phyloP scores from a whole-genome alignment of 2,329 filamentous ascomycete genomes.

The Fusarium sp. region DNA sequence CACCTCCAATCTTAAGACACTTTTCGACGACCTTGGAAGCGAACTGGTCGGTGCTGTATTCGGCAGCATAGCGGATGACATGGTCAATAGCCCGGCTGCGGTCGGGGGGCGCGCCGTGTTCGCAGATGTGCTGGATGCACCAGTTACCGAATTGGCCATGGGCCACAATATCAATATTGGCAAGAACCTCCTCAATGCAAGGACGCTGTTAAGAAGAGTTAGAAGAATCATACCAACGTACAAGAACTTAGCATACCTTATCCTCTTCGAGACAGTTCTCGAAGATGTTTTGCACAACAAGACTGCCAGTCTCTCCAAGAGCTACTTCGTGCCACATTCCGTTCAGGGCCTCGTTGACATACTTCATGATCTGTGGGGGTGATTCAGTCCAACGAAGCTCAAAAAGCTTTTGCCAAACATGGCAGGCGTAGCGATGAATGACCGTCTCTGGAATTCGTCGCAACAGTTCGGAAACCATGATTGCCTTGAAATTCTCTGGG shows the following conservation, averaged over 20 bases:
- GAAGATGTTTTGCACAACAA: slow-evolving; percentile 99
- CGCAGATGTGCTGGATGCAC: slow-evolving; percentile 99
- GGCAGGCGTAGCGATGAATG: slow-evolving; percentile 97
- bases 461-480: slow-evolving; percentile 98
- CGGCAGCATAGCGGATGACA: slow-evolving; percentile 90
- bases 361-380: slow-evolving; percentile 97
- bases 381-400: slow-evolving; percentile 95
- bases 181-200: slow-evolving; percentile 95
- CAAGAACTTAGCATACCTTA: slow-evolving; percentile 73
- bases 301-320: slow-evolving; percentile 93
- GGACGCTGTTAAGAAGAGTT: slow-evolving; percentile 73
- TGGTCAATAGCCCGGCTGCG: slow-evolving; percentile 95
- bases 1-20: slow-evolving; percentile 94
- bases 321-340: slow-evolving; percentile 99
- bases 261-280: slow-evolving; percentile 99
- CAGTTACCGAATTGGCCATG: slow-evolving; percentile 99
- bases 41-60: slow-evolving; percentile 99
- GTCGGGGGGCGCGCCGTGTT: slow-evolving; percentile 91
- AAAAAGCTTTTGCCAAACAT: slow-evolving; percentile 99
- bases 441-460: slow-evolving; percentile 97
- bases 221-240: slow-evolving; percentile 9
- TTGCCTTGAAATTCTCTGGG: slow-evolving; percentile 95
- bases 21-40: slow-evolving; percentile 99
- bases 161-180: slow-evolving; percentile 94
- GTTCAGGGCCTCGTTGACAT: slow-evolving; percentile 91